Evolutionary conservation across 106 monocot genomes (phyloP), one percentile per base, ranked within the genome.

Genomic region (Dendrobium nobile): DNA sequence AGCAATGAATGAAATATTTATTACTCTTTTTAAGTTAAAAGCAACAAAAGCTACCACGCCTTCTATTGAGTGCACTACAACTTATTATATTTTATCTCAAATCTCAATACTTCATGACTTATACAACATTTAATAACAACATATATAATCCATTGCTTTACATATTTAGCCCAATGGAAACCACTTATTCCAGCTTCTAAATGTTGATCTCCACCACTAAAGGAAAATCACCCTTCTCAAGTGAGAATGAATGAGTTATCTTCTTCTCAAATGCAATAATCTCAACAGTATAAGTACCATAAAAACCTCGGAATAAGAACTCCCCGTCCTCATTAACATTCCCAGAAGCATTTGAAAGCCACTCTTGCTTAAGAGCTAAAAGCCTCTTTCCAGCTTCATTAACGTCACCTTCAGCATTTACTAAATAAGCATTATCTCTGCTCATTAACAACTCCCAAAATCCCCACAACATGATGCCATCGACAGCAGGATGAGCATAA

Each of bases 391-490:
- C 96, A 31, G 96, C 96, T 78, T 91, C 96, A 82, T 93, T 96
- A 13, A 96, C 79, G 41, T 90, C 87, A 45, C 96, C 93, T 77
- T 96, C 96, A 15, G 96, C 96, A 82, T 90, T 77, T 31, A 96
- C 90, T 78, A 96, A 79, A 78, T 90, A 80, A 0, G 75, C 75
- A 54, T 96, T 83, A 9, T 88, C 80, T 54, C 96, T 85, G 54
- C 84, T 81, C 91, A 93, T 89, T 77, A 82, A 87, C 81, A 93
- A 55, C 78, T 96, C 96, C 96, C 93, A 96, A 77, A 90, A 96
- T 2, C 89, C 91, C 94, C 94, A 94, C 9, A 95, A 81, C 96
- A 93, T 87, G 61, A 93, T 55, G 5, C 96, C 96, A 4, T 90
- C 91, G 1, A 97, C 90, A 0, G 94, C 77, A 8, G 96, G 94